Conservation (phyloP, 2,329 filamentous ascomycete genomes). For the Aspergillus intermedius region DNA sequence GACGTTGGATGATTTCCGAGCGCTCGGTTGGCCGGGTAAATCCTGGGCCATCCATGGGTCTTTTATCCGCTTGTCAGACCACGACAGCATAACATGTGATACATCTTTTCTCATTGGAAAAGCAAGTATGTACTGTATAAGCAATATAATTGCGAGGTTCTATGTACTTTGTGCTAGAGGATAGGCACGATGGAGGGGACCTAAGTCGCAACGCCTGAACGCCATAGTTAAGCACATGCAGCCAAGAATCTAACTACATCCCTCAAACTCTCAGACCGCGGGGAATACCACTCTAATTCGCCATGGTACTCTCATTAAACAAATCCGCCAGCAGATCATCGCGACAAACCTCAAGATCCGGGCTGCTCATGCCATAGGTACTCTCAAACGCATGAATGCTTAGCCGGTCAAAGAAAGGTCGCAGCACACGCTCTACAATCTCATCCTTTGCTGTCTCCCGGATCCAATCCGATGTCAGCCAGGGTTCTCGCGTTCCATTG, state of each 20-base stretch:
- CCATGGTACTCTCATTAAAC: conserved; percentile 66
- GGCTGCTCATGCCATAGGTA: conserved; percentile 72
- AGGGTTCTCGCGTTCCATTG: conserved; percentile 31
- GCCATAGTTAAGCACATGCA: no score
- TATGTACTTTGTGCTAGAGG: no score
- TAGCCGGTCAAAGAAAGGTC: conserved; percentile 84
- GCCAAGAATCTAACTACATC: no score
- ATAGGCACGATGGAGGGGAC: no score
- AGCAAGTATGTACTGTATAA: not conserved
- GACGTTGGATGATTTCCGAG: conserved; percentile 2
- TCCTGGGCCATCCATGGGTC: conserved; percentile 1
- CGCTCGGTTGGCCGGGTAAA: conserved; percentile 7
- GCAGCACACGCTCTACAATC: conserved; percentile 68
- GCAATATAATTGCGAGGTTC: not conserved
- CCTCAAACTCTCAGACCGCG: not conserved
- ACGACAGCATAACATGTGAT: not conserved
- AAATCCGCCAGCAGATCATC: conserved; percentile 63
- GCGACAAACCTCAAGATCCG: conserved; percentile 61
- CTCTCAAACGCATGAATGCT: conserved; percentile 93
- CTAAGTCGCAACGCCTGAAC: no score
- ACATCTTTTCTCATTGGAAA: not conserved
- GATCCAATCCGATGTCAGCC: conserved; percentile 42
- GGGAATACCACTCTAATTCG: conserved; percentile 20
- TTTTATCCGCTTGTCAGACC: not conserved
- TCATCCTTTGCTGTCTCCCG: conserved; percentile 51